Evolutionary conservation across 768 basidiomycete genomes (phyloP), one percentile per base, ranked within the genome.

Genomic region (Lepiota venenata): DNA sequence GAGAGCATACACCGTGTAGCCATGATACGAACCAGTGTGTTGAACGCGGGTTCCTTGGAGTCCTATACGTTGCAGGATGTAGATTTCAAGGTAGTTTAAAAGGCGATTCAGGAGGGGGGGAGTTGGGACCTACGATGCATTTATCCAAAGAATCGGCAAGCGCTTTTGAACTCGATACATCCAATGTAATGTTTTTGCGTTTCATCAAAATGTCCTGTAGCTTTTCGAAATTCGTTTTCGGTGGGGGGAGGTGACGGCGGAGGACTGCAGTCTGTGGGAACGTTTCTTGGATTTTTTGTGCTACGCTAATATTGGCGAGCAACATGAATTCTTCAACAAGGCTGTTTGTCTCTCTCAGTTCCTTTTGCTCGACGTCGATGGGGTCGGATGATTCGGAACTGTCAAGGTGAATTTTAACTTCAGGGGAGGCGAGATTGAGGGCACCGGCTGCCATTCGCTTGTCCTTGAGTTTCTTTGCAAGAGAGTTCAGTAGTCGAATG

Each of bases 241-340:
- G 97, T 2, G 97, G 97, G 7, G 93, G 91, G 53, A 91, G 67
- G 72, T 98, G 95, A 8, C 95, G 89, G 62, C 93, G 80, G 49
- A 98, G 73, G 0, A 99, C 95, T 2, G 95, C 92, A 1, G 96
- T 98, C 66, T 93, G 90, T 1, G 97, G 96, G 75, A 95, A 99
- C 0, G 88, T 85, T 62, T 96, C 91, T 64, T 96, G 89, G 14
- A 97, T 98, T 70, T 88, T 91, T 60, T 74, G 71, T 5, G 97
- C 96, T 1, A 98, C 97, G 59, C 88, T 91, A 61, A 96, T 89
- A 63, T 98, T 99, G 5, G 97, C 96, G 56, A 99, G 84, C 59
- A 99, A 74, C 97, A 99, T 99, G 71, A 99, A 98, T 69, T 98
- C 97, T 69, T 99, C 97, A 1, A 98, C 97, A 6, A 98, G 73